Evolutionary conservation across 73 alveolate genomes (phyloP).

Genomic region (Diophrys appendiculata): DNA sequence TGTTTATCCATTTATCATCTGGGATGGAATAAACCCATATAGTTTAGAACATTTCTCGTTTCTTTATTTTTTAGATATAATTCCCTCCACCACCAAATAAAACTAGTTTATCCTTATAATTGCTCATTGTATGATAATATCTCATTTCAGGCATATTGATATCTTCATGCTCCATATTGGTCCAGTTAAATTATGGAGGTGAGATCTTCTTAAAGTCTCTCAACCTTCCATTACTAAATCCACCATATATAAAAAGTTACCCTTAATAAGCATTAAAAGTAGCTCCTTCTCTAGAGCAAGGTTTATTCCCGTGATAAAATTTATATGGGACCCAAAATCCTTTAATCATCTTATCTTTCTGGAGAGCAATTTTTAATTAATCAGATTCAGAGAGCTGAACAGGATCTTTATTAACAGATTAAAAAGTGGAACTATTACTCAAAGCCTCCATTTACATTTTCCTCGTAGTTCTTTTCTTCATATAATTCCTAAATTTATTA

Average conservation of each 20-base stretch:
- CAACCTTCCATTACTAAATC: background rate
- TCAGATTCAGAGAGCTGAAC: background rate
- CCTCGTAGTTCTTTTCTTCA: background rate
- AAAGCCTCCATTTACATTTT: background rate
- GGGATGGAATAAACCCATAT: background rate
- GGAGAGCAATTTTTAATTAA: background rate
- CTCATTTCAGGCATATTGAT: conserved; percentile 4
- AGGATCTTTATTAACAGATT: background rate
- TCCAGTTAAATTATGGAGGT: background rate
- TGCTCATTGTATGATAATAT: conserved; percentile 1
- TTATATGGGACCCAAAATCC: background rate
- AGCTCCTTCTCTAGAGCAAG: conserved; percentile 14
- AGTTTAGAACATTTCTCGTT: conserved; percentile 6
- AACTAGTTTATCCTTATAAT: background rate
- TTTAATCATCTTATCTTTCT: background rate
- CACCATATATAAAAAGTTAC: background rate
- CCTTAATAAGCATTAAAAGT: background rate
- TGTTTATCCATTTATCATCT: background rate
- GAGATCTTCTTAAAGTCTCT: background rate
- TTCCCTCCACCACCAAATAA: conserved; percentile 19
- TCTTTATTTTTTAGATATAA: background rate
- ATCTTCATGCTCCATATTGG: background rate
- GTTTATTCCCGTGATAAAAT: background rate
- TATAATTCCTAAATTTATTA: background rate
- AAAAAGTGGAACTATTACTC: background rate